Evolutionary conservation across 208 protist genomes (phyloP), one percentile per base, ranked within the genome.

Genomic region (Leishmania amazonensis): DNA sequence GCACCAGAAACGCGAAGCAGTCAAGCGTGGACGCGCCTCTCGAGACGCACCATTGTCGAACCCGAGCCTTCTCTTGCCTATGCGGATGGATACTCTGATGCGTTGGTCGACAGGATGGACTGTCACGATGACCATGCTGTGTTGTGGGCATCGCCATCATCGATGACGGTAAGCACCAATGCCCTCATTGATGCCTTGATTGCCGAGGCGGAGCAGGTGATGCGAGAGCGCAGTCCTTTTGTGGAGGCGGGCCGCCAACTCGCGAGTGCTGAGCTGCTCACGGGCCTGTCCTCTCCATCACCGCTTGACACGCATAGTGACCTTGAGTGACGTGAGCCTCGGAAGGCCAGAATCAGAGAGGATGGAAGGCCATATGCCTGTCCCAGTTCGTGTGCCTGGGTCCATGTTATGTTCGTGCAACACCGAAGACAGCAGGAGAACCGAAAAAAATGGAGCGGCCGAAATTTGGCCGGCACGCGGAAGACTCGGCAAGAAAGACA

Each of bases 141-240:
- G 24, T 75, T 31, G n/a, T 75, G 24, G 71, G 9, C 73, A 64
- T 28, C 35, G 28, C 53, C 53, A 28, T 79, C 60, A 3, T 19
- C 62, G n/a, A 49, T 49, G 60, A 42, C 68, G 28, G 62, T 35
- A 58, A 19, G 70, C 57, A 21, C 78, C 24, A 51, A n/a, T 5
- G 62, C 17, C 24, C 81, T 78, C 38, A 76, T 88, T 24, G 81
- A 78, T n/a, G 79, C 78, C 60, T 77, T 85, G 28, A 85, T 85
- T 31, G 85, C 78, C 2, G 85, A 88, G 65, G 83, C 85, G 40
- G 85, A 88, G 35, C 73, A 47, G 45, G 76, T 85, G 17, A 83
- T 88, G 75, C 28, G 67, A 8, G 85, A 82, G 57, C 85, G 79
- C 6, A 31, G 42, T 35, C 40, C 76, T 15, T 58, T 81, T 21